phyloP scores from a whole-genome alignment of 176 grass and related monocot genomes.

The Pontederia crassipes region DNA sequence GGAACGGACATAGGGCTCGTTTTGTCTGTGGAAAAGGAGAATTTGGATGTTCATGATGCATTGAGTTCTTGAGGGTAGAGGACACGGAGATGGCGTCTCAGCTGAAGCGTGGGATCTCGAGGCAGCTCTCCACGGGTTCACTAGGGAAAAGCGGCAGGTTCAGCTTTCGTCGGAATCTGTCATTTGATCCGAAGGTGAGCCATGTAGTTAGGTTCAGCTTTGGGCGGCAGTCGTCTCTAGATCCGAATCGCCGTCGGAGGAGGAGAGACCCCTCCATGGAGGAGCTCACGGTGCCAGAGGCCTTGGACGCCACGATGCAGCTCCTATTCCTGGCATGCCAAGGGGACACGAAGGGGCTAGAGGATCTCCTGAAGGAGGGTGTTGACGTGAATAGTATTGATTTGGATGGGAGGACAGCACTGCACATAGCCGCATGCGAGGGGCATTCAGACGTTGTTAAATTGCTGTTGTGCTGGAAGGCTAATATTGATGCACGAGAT shows the following conservation, averaged over 20 bases:
- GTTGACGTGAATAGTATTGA: constrained; percentile 98
- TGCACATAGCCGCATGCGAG: constrained; percentile 85
- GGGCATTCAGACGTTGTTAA: constrained; percentile 53
- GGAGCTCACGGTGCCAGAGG: constrained; percentile 62
- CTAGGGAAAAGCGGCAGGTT: constrained; percentile 38
- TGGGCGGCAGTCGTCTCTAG: constrained; percentile 86
- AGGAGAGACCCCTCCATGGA: constrained; percentile 27
- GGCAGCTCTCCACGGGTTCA: constrained; percentile 68
- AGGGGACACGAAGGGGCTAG: constrained; percentile 53
- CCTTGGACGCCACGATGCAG: constrained; percentile 87
- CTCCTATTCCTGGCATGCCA: constrained; percentile 84
- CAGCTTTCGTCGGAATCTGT: constrained; percentile 45
- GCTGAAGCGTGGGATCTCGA: constrained; percentile 35
- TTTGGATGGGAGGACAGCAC: constrained; percentile 86
- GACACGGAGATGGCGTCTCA: constrained; percentile 32
- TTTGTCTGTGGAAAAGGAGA: too few relatives aligned
- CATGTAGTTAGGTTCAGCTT: constrained; percentile 46
- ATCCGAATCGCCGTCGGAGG: constrained; percentile 54
- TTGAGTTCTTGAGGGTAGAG: neutral
- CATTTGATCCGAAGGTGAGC: constrained; percentile 45
- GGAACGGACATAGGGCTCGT: too few relatives aligned
- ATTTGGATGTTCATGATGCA: too few relatives aligned
- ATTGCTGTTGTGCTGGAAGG: constrained; percentile 68
- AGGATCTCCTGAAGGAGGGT: constrained; percentile 41
- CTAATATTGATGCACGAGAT: constrained; percentile 83